Evolutionary conservation across 371 early-diverging fungal genomes (phyloP), one percentile per base, ranked within the genome.

Genomic region (Circinella umbellata): DNA sequence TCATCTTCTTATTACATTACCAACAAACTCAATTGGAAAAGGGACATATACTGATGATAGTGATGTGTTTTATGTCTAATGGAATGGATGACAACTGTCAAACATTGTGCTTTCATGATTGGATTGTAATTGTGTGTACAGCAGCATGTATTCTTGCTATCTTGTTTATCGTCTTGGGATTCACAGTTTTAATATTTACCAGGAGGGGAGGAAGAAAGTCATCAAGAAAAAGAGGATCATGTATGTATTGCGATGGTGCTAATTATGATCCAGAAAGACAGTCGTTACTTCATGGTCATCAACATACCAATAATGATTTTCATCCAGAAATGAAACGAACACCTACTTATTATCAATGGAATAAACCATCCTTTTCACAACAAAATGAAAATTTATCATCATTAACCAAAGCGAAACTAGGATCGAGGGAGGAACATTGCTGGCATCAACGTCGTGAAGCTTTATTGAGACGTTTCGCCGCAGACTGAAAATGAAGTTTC

Each of bases 331-430:
- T 76, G 46, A 63, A 68, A 70, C 74, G 75, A 42, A 76, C 79
- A 18, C 11, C 73, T 4, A 78, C 79, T 0, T 81, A 69, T 71
- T 81, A 81, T 57, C 75, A 76, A 65, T 81, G 81, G 81, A 78
- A 81, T 61, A 67, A 69, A 59, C 69, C 15, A 8, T 15, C 73
- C 17, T 71, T 73, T 65, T 76, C 73, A 27, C 69, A 69, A 47
- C 60, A 64, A 49, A 63, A 67, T 7, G 59, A 61, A 14, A 35
- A 39, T n/a, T 37, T 36, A 60, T 60, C 35, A 27, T 18, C 54
- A 20, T 20, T 62, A 20, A 14, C 37, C n/a, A 48, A 6, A 61
- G 10, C 49, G 13, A 47, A 35, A 62, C 37, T 37, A 27, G 27
- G 27, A n/a, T 10, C 46, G 18, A 37, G 17, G 11, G 27, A 36